Conservation (phyloP, 2,329 filamentous ascomycete species). For the Teratosphaeria pseudoeucalypti region DNA sequence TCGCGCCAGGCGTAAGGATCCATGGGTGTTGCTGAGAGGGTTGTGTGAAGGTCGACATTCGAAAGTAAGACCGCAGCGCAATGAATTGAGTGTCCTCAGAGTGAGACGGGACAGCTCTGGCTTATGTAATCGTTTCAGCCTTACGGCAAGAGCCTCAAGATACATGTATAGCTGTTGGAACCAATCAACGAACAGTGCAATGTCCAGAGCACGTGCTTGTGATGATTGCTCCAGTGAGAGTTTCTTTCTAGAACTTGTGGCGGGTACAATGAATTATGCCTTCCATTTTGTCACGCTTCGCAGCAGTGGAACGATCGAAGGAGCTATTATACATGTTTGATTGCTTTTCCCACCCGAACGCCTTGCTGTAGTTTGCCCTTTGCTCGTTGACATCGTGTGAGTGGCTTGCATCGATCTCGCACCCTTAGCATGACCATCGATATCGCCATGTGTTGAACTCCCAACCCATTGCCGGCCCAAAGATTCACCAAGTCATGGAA, state of each 20-base stretch:
- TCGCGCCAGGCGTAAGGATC: slow-evolving; percentile 18
- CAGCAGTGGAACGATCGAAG: neutral
- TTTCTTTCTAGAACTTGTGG: too few species aligned
- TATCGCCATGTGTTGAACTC: neutral
- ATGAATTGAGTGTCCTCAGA: neutral
- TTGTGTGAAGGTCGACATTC: neutral
- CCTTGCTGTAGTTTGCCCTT: neutral
- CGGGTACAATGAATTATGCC: too few species aligned
- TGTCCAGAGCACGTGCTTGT: neutral
- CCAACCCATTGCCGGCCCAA: neutral
- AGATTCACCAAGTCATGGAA: too few species aligned
- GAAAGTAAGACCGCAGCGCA: neutral
- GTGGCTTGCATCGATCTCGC: neutral
- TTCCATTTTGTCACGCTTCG: neutral
- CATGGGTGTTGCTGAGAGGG: neutral
- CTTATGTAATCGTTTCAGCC: neutral
- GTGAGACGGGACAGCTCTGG: neutral
- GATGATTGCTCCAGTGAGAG: neutral
- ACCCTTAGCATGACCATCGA: neutral
- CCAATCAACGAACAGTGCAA: too few species aligned
- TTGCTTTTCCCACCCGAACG: neutral
- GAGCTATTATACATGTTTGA: neutral
- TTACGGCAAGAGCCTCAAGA: neutral
- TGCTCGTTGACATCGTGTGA: neutral
- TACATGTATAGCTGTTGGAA: neutral